phyloP scores from a whole-genome alignment of 1,284 basidiomycete species.

The Volvariella volvacea region DNA sequence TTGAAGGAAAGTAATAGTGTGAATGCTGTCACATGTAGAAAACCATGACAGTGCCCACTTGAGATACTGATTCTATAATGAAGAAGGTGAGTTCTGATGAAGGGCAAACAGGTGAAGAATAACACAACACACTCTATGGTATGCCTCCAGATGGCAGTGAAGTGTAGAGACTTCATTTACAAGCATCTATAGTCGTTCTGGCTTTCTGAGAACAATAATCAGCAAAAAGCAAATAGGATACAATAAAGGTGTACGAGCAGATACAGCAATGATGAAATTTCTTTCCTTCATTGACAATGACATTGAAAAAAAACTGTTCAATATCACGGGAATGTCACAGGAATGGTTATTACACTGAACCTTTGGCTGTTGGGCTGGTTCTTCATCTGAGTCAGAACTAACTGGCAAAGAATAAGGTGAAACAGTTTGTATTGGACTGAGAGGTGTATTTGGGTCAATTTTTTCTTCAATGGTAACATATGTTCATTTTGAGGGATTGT shows the following conservation, averaged over 20 bases:
- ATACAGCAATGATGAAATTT: neutral
- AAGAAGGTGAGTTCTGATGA: neutral
- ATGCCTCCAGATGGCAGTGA: neutral
- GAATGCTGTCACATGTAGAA: too few relatives aligned
- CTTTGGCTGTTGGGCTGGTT: too few relatives aligned
- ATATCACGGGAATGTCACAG: neutral
- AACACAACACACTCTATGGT: neutral
- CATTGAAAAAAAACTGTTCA: neutral
- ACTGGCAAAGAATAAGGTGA: too few relatives aligned
- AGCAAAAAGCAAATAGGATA: neutral
- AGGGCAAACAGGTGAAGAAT: neutral
- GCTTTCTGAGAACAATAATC: neutral
- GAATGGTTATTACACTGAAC: too few relatives aligned
- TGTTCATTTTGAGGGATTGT: too few relatives aligned
- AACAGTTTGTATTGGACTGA: too few relatives aligned
- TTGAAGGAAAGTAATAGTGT: too few relatives aligned
- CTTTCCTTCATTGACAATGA: neutral
- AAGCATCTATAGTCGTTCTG: neutral
- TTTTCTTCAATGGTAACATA: too few relatives aligned
- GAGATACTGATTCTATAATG: too few relatives aligned
- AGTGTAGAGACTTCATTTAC: neutral
- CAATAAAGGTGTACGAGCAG: neutral
- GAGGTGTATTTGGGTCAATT: too few relatives aligned
- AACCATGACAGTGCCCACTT: too few relatives aligned
- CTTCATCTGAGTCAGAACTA: too few relatives aligned